Percentiles rank a stretch among this genome's conserved stretches.
These are phyloP conservation scores for Xylariaceae sp. DNA, from an alignment of 2,329 filamentous ascomycete genomes.

Conservation along the genomic window DNA sequence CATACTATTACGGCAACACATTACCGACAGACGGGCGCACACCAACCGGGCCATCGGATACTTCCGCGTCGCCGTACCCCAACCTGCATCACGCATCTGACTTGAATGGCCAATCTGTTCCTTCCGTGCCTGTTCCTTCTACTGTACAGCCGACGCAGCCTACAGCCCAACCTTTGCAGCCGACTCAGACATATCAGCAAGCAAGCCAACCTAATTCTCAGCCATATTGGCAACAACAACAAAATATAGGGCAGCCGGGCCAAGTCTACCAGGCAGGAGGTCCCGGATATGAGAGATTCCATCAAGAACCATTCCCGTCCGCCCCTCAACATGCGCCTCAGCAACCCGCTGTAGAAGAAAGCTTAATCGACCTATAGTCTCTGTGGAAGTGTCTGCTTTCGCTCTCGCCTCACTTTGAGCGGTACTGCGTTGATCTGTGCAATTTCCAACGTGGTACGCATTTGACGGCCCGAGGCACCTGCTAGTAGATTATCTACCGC, in stretches of 20 bases:
- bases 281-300: conserved; percentile 45
- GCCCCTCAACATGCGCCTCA: conserved; percentile 58
- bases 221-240: conserved; percentile 47
- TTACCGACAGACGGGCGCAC: conserved; percentile 34
- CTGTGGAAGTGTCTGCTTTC: neutral
- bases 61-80: conserved; percentile 47
- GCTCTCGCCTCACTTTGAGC: neutral
- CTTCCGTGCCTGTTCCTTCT: conserved; percentile 33
- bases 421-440: neutral
- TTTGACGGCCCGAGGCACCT: neutral
- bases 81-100: conserved; percentile 45
- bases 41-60: conserved; percentile 40
- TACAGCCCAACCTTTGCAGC: conserved; percentile 26
- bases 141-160: conserved; percentile 25
- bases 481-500: neutral
- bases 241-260: conserved; percentile 39
- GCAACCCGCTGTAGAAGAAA: conserved; percentile 63
- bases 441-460: neutral
- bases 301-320: conserved; percentile 59
- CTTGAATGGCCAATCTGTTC: conserved; percentile 41
- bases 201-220: conserved; percentile 36
- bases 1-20: conserved; percentile 52
- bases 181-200: conserved; percentile 33
- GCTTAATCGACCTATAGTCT: conserved; percentile 66
- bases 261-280: conserved; percentile 32